A percentile compares a stretch with the other conserved stretches of the same genome.
Conservation (phyloP, 164 flowering plant species). For the Sedum album region DNA sequence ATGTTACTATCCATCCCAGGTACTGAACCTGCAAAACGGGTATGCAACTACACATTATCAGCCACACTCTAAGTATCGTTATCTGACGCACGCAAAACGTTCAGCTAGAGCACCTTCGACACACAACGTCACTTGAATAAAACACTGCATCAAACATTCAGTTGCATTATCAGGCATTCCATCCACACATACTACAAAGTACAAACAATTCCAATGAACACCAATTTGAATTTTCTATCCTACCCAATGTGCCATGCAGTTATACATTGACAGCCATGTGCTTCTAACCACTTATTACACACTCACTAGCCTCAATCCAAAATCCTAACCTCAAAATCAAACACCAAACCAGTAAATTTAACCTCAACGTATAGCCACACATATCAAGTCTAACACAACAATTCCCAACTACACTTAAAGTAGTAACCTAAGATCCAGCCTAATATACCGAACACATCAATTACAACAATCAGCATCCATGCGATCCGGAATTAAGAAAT, state of each 20-base stretch:
- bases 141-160: neutral
- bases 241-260: too few species aligned
- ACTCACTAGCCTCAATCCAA: too few species aligned
- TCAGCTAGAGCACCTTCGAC: neutral
- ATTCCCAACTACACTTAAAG: neutral
- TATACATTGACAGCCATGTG: too few species aligned
- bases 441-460: neutral
- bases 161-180: neutral
- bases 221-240: too few species aligned
- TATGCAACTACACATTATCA: neutral
- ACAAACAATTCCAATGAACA: too few species aligned
- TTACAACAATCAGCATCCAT: neutral
- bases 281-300: too few species aligned
- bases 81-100: too few species aligned
- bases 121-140: neutral
- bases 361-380: too few species aligned
- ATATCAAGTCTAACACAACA: too few species aligned
- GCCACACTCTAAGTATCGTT: neutral
- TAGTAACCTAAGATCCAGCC: neutral
- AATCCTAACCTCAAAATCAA: too few species aligned
- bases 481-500: neutral
- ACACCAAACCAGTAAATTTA: too few species aligned
- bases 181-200: too few species aligned
- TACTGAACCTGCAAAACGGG: neutral
- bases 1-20: neutral